phyloP scores from a whole-genome alignment of 2,329 filamentous ascomycete species.

The Hypoxylon rubiginosum region DNA sequence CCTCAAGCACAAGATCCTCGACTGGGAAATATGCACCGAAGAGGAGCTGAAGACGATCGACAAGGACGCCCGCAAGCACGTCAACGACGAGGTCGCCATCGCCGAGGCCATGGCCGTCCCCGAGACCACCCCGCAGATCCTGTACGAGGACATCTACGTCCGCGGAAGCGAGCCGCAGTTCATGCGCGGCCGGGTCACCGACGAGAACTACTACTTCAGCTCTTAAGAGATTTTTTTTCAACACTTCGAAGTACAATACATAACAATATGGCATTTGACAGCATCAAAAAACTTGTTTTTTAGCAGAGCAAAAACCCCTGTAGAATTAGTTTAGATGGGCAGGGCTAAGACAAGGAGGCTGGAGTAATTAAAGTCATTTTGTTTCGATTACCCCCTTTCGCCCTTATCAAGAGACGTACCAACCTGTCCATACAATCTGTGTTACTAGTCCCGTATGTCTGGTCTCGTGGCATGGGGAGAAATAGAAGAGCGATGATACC shows the following conservation, averaged over 20 bases:
- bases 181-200: slow-evolving; percentile 86
- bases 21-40: slow-evolving; percentile 92
- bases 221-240: slow-evolving; percentile 42
- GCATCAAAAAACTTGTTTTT: slow-evolving; percentile 20
- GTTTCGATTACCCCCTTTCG: slow-evolving; percentile 28
- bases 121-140: slow-evolving; percentile 82
- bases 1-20: slow-evolving; percentile 96
- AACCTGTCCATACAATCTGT: slow-evolving; percentile 26
- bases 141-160: slow-evolving; percentile 98
- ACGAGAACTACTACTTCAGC: slow-evolving; percentile 95
- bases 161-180: slow-evolving; percentile 87
- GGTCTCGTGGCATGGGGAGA: slow-evolving; percentile 27
- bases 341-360: slow-evolving; percentile 29
- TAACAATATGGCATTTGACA: slow-evolving; percentile 18
- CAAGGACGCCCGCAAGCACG: slow-evolving; percentile 88
- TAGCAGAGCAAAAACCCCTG: slow-evolving; percentile 24
- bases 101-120: slow-evolving; percentile 91
- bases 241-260: slow-evolving; percentile 10
- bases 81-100: slow-evolving; percentile 89
- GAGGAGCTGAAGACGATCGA: slow-evolving; percentile 97
- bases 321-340: slow-evolving; percentile 40
- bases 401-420: slow-evolving; percentile 15
- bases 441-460: slow-evolving; percentile 25
- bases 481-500: slow-evolving; percentile 37
- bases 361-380: slow-evolving; percentile 38